Conservation (phyloP, 1,284 basidiomycete species). For the Trametes polyzona region DNA sequence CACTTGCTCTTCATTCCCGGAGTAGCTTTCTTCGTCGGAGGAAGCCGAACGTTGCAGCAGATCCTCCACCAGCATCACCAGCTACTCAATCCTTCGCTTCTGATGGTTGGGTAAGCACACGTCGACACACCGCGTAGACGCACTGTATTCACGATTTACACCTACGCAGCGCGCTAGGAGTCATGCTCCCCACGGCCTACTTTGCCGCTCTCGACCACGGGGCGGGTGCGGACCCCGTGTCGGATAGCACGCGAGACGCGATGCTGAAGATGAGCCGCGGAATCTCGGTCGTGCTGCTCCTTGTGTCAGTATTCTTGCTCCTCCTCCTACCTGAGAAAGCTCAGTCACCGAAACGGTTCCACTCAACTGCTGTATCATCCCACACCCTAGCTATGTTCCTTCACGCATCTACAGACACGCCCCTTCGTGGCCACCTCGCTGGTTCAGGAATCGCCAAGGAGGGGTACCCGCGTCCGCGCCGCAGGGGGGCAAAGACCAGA, state of each 20-base stretch:
- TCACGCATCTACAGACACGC: conserved; percentile 71
- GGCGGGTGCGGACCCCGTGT: conserved; percentile 13
- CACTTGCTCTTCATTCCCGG: conserved; percentile 67
- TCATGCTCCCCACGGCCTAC: conserved; percentile 66
- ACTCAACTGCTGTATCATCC: too few relatives aligned
- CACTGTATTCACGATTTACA: conserved; percentile 62
- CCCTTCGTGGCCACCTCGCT: conserved; percentile 38
- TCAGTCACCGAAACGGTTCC: too few relatives aligned
- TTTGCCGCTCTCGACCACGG: conserved; percentile 60
- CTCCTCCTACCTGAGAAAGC: not conserved
- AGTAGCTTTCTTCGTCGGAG: conserved; percentile 60
- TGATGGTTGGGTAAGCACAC: conserved; percentile 65
- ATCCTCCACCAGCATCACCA: conserved; percentile 51
- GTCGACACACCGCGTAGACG: not conserved
- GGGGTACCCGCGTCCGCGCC: not conserved
- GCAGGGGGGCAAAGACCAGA: conserved; percentile 28
- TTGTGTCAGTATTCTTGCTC: conserved; percentile 48
- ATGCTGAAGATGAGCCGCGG: conserved; percentile 66
- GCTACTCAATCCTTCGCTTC: conserved; percentile 64
- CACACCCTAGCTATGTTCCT: conserved; percentile 63
- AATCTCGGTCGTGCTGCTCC: conserved; percentile 59
- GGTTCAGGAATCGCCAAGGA: not conserved
- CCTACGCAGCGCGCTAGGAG: too few relatives aligned
- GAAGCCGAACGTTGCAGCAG: conserved; percentile 54
- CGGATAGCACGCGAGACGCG: conserved; percentile 37